Evolutionary conservation across 1,139 yeast genomes (phyloP), one percentile per base, ranked within the genome.

Genomic region (Neolecta irregularis): DNA sequence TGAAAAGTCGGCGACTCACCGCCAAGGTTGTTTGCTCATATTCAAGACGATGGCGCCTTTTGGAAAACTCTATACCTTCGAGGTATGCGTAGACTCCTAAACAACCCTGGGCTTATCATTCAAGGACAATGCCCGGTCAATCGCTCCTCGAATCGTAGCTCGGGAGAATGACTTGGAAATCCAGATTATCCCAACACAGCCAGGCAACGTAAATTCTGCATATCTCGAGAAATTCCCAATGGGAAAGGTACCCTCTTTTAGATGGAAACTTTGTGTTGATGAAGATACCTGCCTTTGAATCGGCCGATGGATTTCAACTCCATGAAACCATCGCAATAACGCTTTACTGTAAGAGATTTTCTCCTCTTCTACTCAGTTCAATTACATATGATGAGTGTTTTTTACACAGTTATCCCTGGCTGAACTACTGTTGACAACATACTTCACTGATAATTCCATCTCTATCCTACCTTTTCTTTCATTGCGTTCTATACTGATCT

Each of bases 381-480:
- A 24, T 30, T 26, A 34, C 32, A 39, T 39, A 38, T 42, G 44
- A 41, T 30, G 34, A 29, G 37, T 39, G 23, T 32, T 44, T 51
- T 56, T 65, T 61, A 63, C 55, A 72, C 81, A 75, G 85, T 76
- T 76, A 76, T 76, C 88, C 88, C 88, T 76, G 88, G 75, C 88
- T 76, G 74, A 76, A 76, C 49, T 33, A 55, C 69, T 75, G 85
- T 74, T 80, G 85, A 75, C 75, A 66, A 58, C 52, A 50, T 56
- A 45, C n/a, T 47, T 56, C 45, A 64, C 73, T 67, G 72, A 67
- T 3, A 3, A 5, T 20, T 15, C 26, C 35, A 20, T 18, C 13
- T 29, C 6, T 12, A 19, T 19, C 16, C 12, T 4, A 16, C 12
- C 19, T 13, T 15, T 24, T 18, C 11, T 24, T n/a, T 5, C 24